Evolutionary conservation across 2,329 filamentous ascomycete species (phyloP).

Genomic region (Didymellaceae sp.): DNA sequence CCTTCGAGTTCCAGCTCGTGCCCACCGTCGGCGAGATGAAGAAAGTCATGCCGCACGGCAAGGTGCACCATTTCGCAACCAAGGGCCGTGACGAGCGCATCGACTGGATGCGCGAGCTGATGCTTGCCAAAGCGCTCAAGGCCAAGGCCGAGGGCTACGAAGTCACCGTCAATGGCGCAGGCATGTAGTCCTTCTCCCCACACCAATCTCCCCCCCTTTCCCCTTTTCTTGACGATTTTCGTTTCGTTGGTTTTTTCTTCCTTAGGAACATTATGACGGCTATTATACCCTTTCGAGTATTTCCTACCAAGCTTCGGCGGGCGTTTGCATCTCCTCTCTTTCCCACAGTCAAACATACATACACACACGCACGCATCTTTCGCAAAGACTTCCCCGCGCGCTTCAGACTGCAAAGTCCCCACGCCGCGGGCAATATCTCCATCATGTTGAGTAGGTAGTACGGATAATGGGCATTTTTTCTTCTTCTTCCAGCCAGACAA

Average conservation of each 20-base stretch:
- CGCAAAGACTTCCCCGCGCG: too few relatives aligned
- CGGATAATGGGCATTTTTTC: conserved; percentile 3
- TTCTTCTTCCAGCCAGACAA: neutral
- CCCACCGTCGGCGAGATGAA: conserved; percentile 58
- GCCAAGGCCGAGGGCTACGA: conserved; percentile 85
- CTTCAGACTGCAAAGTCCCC: too few relatives aligned
- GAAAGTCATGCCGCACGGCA: conserved; percentile 58
- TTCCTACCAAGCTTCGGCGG: conserved; percentile 13
- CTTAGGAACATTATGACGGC: conserved; percentile 33
- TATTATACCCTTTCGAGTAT: conserved; percentile 41
- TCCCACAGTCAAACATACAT: conserved; percentile 1
- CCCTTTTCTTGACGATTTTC: conserved; percentile 15
- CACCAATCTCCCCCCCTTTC: neutral
- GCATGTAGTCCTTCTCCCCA: conserved; percentile 32
- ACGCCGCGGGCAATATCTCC: too few relatives aligned
- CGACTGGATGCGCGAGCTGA: conserved; percentile 95
- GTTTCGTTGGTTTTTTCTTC: conserved; percentile 14
- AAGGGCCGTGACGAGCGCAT: conserved; percentile 87
- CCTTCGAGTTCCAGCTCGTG: conserved; percentile 86
- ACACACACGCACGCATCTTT: too few relatives aligned
- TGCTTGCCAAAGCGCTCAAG: conserved; percentile 86
- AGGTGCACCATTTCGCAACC: conserved; percentile 94
- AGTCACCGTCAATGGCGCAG: conserved; percentile 75
- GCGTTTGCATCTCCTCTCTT: conserved; percentile 19
- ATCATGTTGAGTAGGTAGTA: too few relatives aligned